Base-by-base conservation (phyloP, 108 stramenopile species). In the Pseudonitzschia multiseries region DNA sequence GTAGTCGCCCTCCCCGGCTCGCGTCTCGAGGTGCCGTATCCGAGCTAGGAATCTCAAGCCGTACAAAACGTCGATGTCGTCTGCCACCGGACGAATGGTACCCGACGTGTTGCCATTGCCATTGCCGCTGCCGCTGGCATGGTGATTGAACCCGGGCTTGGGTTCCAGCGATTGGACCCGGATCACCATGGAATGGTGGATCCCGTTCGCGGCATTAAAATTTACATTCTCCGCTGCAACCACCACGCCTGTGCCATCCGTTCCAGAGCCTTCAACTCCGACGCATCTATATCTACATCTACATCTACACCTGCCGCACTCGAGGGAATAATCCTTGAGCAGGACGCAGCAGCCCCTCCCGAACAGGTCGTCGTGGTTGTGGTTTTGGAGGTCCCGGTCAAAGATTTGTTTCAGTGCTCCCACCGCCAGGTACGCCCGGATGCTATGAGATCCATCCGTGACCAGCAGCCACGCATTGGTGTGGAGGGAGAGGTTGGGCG, bases 381-480 rank as follows among this genome's bases (percentile, higher is more conserved):
- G 27, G 36, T 62, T 62, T 17, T 62, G 14, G 33, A 36, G 26
- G 61, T 62, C 61, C n/a, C 61, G 31, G 40, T 62, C 61, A n/a
- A 65, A 50, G 9, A 73, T 65, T 10, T 33, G 21, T 73, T 65
- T 24, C 24, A 65, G 44, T 22, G 52, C 66, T 1, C 24, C 12
- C 0, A 43, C 36, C 17, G 66, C 57, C 36, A 75, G 42, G 43
- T 75, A 33, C 14, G 29, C 57, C 56, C 24, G 18, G 10, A 68
- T 42, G 33, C 63, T 32, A 26, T 60, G 29, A 42, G 52, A 36
- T 31, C 74, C 74, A 60, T 75, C 74, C 12, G 74, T 57, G 10
- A 75, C 66, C 33, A 42, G 22, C 24, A 68, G 10, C 66, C 66
- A 75, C 3, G 66, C 54, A n/a, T 27, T 70, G 29, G 44, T 52